Evolutionary conservation across 352 stramenopile species (phyloP).

Genomic region (Phytophthora podocarpi): DNA sequence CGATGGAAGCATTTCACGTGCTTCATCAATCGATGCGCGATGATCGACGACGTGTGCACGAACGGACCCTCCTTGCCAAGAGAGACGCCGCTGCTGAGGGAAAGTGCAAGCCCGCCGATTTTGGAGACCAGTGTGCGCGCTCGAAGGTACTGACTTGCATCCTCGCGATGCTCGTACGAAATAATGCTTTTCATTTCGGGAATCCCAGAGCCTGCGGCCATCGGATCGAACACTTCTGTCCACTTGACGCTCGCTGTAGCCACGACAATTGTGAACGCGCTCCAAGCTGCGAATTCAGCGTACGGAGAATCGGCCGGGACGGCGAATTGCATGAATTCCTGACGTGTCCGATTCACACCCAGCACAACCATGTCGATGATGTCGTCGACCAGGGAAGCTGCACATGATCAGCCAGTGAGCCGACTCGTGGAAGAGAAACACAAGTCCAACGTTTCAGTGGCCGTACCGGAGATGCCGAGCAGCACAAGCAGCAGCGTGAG

Average conservation of each 20-base stretch:
- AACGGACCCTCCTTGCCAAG: constrained; percentile 98
- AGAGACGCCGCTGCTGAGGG: constrained; percentile 90
- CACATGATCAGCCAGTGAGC: neutral
- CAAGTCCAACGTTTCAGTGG: too few species aligned
- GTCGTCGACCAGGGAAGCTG: constrained; percentile 64
- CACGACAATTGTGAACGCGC: constrained; percentile 40
- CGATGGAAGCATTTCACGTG: constrained; percentile 66
- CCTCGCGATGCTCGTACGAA: constrained; percentile 53
- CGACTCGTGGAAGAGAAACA: too few species aligned
- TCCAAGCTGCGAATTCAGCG: constrained; percentile 36
- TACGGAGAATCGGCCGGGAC: constrained; percentile 21
- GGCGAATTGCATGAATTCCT: constrained; percentile 12
- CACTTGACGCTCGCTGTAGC: constrained; percentile 44
- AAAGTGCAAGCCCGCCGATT: constrained; percentile 90
- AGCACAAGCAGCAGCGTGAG: constrained; percentile 53
- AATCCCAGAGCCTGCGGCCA: constrained; percentile 68
- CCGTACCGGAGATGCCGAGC: constrained; percentile 59
- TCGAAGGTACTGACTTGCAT: constrained; percentile 51
- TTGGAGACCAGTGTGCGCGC: constrained; percentile 73
- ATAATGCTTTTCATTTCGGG: constrained; percentile 85
- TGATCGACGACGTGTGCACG: constrained; percentile 91
- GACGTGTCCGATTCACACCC: constrained; percentile 37
- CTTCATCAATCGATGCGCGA: constrained; percentile 87
- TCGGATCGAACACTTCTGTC: constrained; percentile 48
- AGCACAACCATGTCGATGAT: constrained; percentile 31